Base-by-base conservation (phyloP, 768 basidiomycete species). In the Auriscalpium microsporum region DNA sequence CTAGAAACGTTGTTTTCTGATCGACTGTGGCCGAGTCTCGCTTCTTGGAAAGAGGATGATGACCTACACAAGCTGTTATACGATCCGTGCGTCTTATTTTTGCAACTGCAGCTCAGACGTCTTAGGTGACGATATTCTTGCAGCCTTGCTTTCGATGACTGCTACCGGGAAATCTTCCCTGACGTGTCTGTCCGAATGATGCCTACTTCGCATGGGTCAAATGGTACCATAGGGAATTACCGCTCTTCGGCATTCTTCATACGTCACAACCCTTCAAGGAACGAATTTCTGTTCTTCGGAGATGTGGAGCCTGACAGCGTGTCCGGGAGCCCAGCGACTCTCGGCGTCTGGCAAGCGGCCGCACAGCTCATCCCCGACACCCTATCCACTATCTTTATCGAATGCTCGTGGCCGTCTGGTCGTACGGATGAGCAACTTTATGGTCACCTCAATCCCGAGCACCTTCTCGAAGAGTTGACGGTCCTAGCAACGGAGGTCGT, bases 221-320 rank as follows among this genome's bases (percentile, higher is more conserved):
- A 80, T 64, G 63, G 63, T 5, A 66, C 69, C 48, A 63, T 68
- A 36, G 80, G 80, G 16, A 66, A 70, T 37, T 94, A 96, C 69
- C 77, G 84, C 14, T 88, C 88, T 13, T 73, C 86, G 1, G 95
- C 94, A 14, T 94, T 89, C 73, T 95, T 95, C 68, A 69, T 97
- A 62, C 80, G 83, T 13, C 79, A 87, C 60, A 76, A 88, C 51
- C 70, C 76, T 16, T 75, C 77, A 36, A 68, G 68, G 1, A 77
- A 73, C 48, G 90, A 95, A 67, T 84, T 97, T 60, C 74, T 97
- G 38, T 97, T 97, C 71, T 95, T 96, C 62, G 95, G 95, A 0
- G 94, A 95, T 69, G 86, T 96, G 57, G 91, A 94, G 64, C 90
- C 91, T 9, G 91, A 94, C 71, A 79, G 79, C 50, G 62, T 94